Percentiles rank a stretch among this genome's conserved stretches.
phyloP scores from a whole-genome alignment of 768 basidiomycete species.

The Kondoa malvinella region DNA sequence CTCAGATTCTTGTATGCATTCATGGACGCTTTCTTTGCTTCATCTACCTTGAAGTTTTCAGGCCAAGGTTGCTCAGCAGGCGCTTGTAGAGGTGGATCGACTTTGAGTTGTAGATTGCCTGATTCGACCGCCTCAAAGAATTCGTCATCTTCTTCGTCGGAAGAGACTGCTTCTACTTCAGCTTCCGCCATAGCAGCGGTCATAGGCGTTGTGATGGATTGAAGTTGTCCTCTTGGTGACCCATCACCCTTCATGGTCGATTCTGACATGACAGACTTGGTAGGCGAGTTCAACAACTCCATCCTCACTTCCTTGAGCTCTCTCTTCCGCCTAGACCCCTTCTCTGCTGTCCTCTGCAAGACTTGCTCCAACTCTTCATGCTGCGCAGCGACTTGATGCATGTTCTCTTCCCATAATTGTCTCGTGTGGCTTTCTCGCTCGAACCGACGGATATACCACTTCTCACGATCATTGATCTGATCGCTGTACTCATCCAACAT shows the following conservation, averaged over 20 bases:
- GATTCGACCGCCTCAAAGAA: conserved; percentile 93
- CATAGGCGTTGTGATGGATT: neutral
- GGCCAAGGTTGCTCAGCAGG: conserved; percentile 21
- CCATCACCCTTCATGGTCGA: neutral
- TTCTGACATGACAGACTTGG: neutral
- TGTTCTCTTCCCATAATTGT: conserved; percentile 74
- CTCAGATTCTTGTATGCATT: conserved; percentile 53
- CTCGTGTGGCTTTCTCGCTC: conserved; percentile 48
- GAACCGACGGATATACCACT: conserved; percentile 43
- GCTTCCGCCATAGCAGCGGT: neutral
- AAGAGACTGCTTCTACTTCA: conserved; percentile 3
- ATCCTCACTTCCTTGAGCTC: conserved; percentile 24
- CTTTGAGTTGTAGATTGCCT: conserved; percentile 53
- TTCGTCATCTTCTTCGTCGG: conserved; percentile 51
- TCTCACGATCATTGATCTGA: conserved; percentile 61
- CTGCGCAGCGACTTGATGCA: conserved; percentile 67
- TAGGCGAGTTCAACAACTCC: neutral
- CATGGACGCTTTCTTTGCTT: conserved; percentile 37
- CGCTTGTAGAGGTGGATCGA: conserved; percentile 49
- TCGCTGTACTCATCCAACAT: conserved; percentile 51
- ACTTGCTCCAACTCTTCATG: conserved; percentile 70
- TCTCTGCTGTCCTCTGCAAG: conserved; percentile 38
- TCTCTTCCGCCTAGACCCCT: conserved; percentile 24
- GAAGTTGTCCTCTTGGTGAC: conserved; percentile 4
- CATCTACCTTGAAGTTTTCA: conserved; percentile 7